A percentile compares a stretch with the other conserved stretches of the same genome.
Evolutionary conservation across 345 rosid genomes (phyloP).

Genomic region (Brassica incana): DNA sequence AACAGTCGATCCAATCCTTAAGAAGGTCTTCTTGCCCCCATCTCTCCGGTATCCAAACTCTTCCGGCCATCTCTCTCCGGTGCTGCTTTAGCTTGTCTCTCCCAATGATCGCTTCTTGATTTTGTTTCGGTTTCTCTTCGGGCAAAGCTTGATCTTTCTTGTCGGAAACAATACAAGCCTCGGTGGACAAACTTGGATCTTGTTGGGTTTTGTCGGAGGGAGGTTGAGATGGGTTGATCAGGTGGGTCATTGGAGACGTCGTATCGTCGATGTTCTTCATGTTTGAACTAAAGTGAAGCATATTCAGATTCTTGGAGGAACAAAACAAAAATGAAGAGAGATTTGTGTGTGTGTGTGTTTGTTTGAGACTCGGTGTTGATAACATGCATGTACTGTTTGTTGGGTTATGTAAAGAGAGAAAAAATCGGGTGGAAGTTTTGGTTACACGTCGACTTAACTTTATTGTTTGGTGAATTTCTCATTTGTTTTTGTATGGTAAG

Average conservation of each 20-base stretch:
- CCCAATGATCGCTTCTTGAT: constrained; percentile 35
- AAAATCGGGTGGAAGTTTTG: constrained; percentile 51
- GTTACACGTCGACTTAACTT: constrained; percentile 51
- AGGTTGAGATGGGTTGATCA: constrained; percentile 14
- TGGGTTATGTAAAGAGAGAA: constrained; percentile 23
- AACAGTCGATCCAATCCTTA: constrained; percentile 80
- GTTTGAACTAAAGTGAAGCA: constrained; percentile 23
- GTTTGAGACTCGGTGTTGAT: constrained; percentile 29
- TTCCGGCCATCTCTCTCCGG: constrained; percentile 57
- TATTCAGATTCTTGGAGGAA: constrained; percentile 30
- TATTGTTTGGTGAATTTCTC: constrained; percentile 24
- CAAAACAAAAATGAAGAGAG: neutral
- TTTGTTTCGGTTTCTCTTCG: constrained; percentile 12
- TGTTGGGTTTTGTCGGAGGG: constrained; percentile 23
- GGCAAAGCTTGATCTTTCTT: constrained; percentile 4
- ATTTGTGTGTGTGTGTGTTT: neutral
- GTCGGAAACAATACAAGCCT: constrained; percentile 7
- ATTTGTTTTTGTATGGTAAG: constrained; percentile 47
- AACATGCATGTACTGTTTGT: constrained; percentile 5
- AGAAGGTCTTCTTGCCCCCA: constrained; percentile 89
- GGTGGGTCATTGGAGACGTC: constrained; percentile 24
- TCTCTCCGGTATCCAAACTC: constrained; percentile 88
- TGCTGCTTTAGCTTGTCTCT: constrained; percentile 50
- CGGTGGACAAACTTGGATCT: neutral
- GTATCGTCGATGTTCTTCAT: constrained; percentile 31